phyloP scores from a whole-genome alignment of 1,139 yeast species.

The Hyphopichia fennica region DNA sequence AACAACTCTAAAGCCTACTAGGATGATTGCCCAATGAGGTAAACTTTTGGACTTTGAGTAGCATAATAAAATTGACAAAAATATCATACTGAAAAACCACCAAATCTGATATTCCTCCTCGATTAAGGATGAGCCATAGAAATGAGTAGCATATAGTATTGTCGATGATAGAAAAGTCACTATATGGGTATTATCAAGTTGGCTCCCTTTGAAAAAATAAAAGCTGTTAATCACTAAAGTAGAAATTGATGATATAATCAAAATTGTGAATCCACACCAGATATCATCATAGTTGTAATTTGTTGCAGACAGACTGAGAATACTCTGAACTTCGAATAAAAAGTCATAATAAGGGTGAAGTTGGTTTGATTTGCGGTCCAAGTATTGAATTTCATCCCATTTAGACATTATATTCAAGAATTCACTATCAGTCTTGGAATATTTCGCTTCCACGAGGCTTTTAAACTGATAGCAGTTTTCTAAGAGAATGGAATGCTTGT shows the following conservation, averaged over 20 bases:
- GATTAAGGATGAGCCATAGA: conserved; percentile 89
- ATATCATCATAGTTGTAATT: conserved; percentile 64
- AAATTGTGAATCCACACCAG: conserved; percentile 42
- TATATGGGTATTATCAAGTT: conserved; percentile 14
- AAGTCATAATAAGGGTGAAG: conserved; percentile 33
- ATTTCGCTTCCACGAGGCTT: conserved; percentile 28
- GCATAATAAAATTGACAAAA: conserved; percentile 13
- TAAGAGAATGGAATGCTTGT: conserved; percentile 42
- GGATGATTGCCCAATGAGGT: conserved; percentile 24
- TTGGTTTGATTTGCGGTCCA: conserved; percentile 5
- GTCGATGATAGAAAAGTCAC: conserved; percentile 32
- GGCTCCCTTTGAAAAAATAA: conserved; percentile 14
- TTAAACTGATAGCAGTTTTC: conserved; percentile 68
- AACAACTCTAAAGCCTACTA: conserved; percentile 55
- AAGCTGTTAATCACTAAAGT: conserved; percentile 16
- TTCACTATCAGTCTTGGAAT: conserved; percentile 11
- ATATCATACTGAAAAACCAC: conserved; percentile 71
- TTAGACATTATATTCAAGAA: conserved; percentile 6
- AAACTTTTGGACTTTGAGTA: conserved; percentile 10
- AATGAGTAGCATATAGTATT: conserved; percentile 51
- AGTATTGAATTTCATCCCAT: conserved; percentile 13
- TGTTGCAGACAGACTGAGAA: conserved; percentile 67
- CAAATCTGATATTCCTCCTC: conserved; percentile 97
- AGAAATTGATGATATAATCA: conserved; percentile 28
- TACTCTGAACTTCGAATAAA: conserved; percentile 51